Conservation (phyloP, 306 rosid genomes). For the Lagenaria siceraria region DNA sequence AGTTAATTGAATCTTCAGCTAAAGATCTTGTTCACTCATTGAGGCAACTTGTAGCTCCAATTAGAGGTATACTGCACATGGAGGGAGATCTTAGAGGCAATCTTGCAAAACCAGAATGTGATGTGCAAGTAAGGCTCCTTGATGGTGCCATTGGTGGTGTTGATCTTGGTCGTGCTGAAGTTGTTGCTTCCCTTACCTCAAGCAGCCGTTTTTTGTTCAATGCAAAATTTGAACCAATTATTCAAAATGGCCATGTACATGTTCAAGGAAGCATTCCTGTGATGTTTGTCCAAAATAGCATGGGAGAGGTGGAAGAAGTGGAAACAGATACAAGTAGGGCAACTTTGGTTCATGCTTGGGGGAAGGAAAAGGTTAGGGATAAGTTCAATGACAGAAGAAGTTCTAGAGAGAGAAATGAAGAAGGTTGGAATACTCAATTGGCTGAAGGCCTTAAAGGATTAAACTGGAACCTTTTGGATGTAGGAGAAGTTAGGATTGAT, state of each 20-base stretch:
- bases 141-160: constrained; percentile 86
- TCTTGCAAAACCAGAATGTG: constrained; percentile 87
- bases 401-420: constrained; percentile 64
- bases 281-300: constrained; percentile 43
- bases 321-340: constrained; percentile 39
- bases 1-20: constrained; percentile 73
- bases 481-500: constrained; percentile 78
- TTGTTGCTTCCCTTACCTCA: constrained; percentile 87
- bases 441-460: constrained; percentile 76
- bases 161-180: constrained; percentile 83
- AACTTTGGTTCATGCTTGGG: constrained; percentile 56
- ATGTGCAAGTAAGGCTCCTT: constrained; percentile 89
- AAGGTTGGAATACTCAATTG: constrained; percentile 61
- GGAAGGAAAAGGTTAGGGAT: constrained; percentile 45
- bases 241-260: constrained; percentile 80
- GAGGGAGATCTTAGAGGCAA: constrained; percentile 96
- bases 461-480: constrained; percentile 67
- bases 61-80: constrained; percentile 88
- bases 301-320: constrained; percentile 36
- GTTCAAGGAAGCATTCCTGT: constrained; percentile 87
- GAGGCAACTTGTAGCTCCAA: constrained; percentile 58
- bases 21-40: constrained; percentile 54
- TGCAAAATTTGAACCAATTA: constrained; percentile 78
- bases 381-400: constrained; percentile 36
- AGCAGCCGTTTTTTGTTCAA: constrained; percentile 75